Percentiles rank a stretch among this genome's conserved stretches.
Evolutionary conservation across 129 eudicot genomes (phyloP).

Genomic region (Pulicaria dysenterica): DNA sequence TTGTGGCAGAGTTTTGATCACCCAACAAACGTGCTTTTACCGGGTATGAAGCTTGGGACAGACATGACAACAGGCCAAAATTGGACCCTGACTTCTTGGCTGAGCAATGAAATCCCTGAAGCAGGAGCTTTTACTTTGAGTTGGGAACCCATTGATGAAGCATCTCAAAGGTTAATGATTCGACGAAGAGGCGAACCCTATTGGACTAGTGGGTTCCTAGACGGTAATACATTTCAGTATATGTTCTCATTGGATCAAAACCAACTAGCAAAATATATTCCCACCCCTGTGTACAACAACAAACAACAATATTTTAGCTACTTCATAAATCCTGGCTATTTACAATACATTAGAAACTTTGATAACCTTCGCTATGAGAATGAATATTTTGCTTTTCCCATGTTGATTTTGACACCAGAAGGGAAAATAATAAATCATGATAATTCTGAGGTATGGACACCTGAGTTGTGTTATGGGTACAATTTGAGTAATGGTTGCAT

Average conservation of each 20-base stretch:
- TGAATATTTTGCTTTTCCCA: neutral
- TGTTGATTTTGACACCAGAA: conserved; percentile 22
- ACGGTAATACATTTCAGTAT: neutral
- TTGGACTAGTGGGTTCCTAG: conserved; percentile 27
- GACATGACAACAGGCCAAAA: neutral
- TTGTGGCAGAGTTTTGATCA: no score
- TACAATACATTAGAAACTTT: no score
- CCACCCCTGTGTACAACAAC: conserved; percentile 18
- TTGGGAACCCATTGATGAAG: conserved; percentile 22
- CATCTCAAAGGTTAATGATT: neutral
- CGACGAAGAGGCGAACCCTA: conserved; percentile 14
- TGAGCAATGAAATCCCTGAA: neutral
- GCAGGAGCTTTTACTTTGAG: conserved; percentile 35
- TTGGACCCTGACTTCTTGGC: conserved; percentile 34
- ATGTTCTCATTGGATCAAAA: neutral
- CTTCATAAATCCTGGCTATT: no score
- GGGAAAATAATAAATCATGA: conserved; percentile 13
- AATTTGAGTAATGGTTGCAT: conserved; percentile 24
- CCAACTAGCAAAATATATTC: no score
- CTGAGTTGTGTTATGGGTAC: conserved; percentile 34
- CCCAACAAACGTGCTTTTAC: no score
- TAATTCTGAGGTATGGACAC: neutral
- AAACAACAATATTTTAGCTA: conserved; percentile 30
- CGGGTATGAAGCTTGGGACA: no score
- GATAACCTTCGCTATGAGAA: neutral